Evolutionary conservation across 805 yeast species (phyloP).

Genomic region (Candida koratica): DNA sequence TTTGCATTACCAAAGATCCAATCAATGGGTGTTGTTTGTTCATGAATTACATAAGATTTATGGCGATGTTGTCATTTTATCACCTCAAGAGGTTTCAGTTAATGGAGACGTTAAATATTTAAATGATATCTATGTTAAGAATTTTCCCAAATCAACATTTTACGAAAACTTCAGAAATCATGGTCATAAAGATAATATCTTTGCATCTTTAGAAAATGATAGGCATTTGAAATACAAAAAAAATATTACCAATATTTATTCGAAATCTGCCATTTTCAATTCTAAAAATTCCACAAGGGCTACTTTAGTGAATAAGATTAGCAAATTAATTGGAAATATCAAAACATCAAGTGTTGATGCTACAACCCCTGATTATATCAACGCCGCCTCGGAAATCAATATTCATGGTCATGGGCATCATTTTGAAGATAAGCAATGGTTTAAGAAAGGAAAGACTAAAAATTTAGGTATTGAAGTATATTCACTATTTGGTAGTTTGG

Average conservation of each 20-base stretch:
- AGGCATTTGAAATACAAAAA: constrained; percentile 41
- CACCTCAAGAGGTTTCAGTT: constrained; percentile 61
- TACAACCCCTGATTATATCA: constrained; percentile 29
- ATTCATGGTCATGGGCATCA: constrained; percentile 33
- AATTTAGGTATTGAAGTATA: constrained; percentile 52
- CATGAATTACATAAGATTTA: constrained; percentile 49
- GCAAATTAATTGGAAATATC: constrained; percentile 26
- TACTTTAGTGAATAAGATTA: constrained; percentile 24
- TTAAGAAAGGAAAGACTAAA: constrained; percentile 15
- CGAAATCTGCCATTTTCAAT: constrained; percentile 32
- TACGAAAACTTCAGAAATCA: constrained; percentile 59
- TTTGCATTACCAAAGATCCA: constrained; percentile 42
- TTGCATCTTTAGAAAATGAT: constrained; percentile 50
- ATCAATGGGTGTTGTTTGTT: constrained; percentile 37
- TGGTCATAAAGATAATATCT: constrained; percentile 51
- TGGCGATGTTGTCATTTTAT: constrained; percentile 60
- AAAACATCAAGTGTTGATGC: constrained; percentile 28
- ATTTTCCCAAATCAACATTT: constrained; percentile 55
- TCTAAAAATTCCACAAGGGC: constrained; percentile 26
- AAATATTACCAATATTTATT: constrained; percentile 30
- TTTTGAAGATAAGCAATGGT: constrained; percentile 26
- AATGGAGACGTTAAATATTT: constrained; percentile 46
- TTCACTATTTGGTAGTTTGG: constrained; percentile 62
- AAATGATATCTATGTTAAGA: constrained; percentile 52
- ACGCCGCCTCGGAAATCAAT: constrained; percentile 29